Evolutionary conservation across 306 rosid species (phyloP).

Genomic region (Vigna hirtella): DNA sequence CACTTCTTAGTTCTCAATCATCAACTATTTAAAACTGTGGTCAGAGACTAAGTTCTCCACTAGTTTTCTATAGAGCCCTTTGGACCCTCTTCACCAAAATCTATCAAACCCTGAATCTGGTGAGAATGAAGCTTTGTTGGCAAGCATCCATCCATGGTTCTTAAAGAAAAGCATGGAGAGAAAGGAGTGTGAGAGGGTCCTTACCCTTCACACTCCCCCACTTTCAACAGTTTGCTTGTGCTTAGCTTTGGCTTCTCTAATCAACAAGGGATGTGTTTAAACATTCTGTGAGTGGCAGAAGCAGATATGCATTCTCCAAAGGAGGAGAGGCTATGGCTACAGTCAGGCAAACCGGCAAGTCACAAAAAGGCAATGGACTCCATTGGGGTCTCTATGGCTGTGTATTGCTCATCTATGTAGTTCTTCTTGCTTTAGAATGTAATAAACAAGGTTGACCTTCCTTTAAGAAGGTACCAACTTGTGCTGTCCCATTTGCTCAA

Average conservation of each 20-base stretch:
- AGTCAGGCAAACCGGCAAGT: conserved; percentile 87
- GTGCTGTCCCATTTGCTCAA: conserved; percentile 38
- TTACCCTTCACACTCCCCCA: conserved; percentile 46
- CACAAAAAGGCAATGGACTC: conserved; percentile 85
- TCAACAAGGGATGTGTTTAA: conserved; percentile 35
- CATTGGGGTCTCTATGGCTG: conserved; percentile 56
- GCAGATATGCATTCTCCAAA: conserved; percentile 41
- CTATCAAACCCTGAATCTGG: conserved; percentile 50
- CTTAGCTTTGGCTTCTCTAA: conserved; percentile 56
- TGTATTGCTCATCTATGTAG: conserved; percentile 31
- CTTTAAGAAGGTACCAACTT: conserved; percentile 49
- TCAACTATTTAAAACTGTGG: conserved; percentile 66
- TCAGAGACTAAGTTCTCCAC: conserved; percentile 57
- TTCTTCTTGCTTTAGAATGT: conserved; percentile 41
- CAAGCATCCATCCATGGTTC: conserved; percentile 57
- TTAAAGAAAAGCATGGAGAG: conserved; percentile 49
- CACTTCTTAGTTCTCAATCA: conserved; percentile 47
- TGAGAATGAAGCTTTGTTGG: conserved; percentile 54
- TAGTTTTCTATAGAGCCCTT: conserved; percentile 49
- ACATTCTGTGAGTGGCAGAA: conserved; percentile 45
- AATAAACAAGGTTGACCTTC: conserved; percentile 50
- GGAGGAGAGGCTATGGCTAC: conserved; percentile 54
- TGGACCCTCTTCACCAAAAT: conserved; percentile 38
- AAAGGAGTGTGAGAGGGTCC: conserved; percentile 44
- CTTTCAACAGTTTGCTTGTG: conserved; percentile 57